phyloP scores from a whole-genome alignment of 169 alveolate species.

The Amoebophrya sp. region DNA sequence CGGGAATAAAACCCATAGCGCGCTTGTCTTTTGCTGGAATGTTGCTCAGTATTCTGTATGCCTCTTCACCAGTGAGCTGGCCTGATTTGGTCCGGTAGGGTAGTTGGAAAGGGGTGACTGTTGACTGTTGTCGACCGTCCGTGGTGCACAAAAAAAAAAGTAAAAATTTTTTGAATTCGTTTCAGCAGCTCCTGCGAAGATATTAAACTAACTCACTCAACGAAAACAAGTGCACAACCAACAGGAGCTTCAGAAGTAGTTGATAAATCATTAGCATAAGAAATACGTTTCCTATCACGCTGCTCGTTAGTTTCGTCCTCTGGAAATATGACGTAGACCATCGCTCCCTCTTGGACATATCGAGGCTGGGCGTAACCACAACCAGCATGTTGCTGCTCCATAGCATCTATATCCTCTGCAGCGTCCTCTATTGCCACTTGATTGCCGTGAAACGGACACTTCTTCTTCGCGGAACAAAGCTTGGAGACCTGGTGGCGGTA shows the following conservation, averaged over 20 bases:
- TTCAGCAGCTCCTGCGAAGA: too few relatives aligned
- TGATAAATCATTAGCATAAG: too few relatives aligned
- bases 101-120: not conserved
- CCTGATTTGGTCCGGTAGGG: conserved; percentile 36
- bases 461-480: not conserved
- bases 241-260: too few relatives aligned
- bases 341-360: conserved; percentile 68
- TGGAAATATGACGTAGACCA: not conserved
- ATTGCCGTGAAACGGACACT: not conserved
- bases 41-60: conserved; percentile 70
- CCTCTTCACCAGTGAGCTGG: conserved; percentile 77
- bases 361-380: conserved; percentile 78
- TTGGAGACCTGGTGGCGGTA: not conserved
- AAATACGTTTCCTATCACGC: not conserved
- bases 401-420: too few relatives aligned
- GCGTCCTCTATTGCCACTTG: not conserved
- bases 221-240: too few relatives aligned
- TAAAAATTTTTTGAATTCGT: too few relatives aligned
- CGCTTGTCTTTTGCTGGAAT: conserved; percentile 74
- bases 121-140: not conserved
- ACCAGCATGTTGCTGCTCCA: too few relatives aligned
- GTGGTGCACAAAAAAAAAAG: too few relatives aligned
- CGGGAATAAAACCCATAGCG: conserved; percentile 89
- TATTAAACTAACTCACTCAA: too few relatives aligned
- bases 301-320: not conserved